Conservation (phyloP, 352 stramenopile genomes). For the Pilasporangium apinafurcum region DNA sequence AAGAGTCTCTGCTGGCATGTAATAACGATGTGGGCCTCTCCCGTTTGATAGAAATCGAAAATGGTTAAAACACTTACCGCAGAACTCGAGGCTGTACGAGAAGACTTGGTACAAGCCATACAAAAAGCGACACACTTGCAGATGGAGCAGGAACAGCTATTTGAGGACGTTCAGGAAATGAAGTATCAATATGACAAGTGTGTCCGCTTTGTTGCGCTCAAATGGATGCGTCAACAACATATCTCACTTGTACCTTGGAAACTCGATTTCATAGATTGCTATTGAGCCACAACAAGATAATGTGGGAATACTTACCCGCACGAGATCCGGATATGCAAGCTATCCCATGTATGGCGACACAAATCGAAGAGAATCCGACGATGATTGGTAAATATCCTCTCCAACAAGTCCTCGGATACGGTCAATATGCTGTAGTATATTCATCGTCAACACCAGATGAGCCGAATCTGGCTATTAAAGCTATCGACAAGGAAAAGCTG, state of each 20-base stretch:
- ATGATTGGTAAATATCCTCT: conserved; percentile 65
- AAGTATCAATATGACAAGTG: conserved; percentile 65
- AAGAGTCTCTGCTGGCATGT: not conserved
- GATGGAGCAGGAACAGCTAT: conserved; percentile 81
- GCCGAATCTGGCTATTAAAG: conserved; percentile 61
- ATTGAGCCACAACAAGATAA: conserved; percentile 47
- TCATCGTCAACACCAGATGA: conserved; percentile 17
- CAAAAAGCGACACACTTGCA: conserved; percentile 75
- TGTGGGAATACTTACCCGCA: conserved; percentile 74
- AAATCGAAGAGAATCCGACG: conserved; percentile 44
- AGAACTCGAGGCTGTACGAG: conserved; percentile 31
- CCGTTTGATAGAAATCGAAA: conserved; percentile 25
- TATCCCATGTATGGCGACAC: conserved; percentile 38
- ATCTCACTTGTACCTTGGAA: too few relatives aligned
- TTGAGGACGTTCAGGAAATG: conserved; percentile 69
- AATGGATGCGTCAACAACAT: too few relatives aligned
- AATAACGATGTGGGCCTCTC: not conserved
- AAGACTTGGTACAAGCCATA: conserved; percentile 29
- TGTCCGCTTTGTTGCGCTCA: conserved; percentile 6
- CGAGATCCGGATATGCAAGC: conserved; percentile 40
- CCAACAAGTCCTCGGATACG: conserved; percentile 68
- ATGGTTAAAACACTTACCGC: conserved; percentile 37
- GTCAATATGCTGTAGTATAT: conserved; percentile 81
- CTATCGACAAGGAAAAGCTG: conserved; percentile 83
- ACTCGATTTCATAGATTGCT: conserved; percentile 28